These are phyloP conservation scores for Umbelopsis sp. DNA, from an alignment of 192 early-diverging fungal species.

Conservation along the genomic window DNA sequence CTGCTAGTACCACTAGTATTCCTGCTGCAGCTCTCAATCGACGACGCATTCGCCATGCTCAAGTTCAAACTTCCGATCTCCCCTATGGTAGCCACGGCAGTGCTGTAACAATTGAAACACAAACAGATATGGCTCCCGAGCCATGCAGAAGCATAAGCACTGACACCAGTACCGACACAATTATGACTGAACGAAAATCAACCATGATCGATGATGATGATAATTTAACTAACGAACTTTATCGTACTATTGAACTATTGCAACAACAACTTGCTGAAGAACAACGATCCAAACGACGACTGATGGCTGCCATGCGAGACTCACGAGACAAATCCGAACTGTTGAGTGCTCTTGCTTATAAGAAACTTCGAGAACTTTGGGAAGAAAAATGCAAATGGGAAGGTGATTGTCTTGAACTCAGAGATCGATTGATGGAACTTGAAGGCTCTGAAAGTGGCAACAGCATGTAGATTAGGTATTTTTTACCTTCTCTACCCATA, in stretches of 20 bases:
- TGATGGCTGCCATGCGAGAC: conserved; percentile 45
- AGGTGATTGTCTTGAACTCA: conserved; percentile 33
- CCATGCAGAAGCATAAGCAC: background rate
- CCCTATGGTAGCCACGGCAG: background rate
- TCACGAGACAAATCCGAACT: conserved; percentile 52
- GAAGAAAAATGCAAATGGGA: conserved; percentile 42
- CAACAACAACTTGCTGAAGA: conserved; percentile 22
- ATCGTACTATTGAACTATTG: conserved; percentile 16
- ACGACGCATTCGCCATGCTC: conserved; percentile 27
- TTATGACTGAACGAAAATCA: background rate
- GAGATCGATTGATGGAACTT: conserved; percentile 20
- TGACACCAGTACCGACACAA: background rate
- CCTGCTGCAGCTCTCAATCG: conserved; percentile 13
- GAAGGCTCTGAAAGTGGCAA: conserved; percentile 2
- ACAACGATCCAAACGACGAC: conserved; percentile 29
- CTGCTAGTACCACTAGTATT: background rate
- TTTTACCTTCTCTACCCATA: too few species aligned
- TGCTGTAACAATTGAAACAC: conserved; percentile 4
- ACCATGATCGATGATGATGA: background rate
- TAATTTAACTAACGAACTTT: conserved; percentile 3
- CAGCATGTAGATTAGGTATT: too few species aligned
- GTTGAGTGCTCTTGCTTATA: conserved; percentile 52
- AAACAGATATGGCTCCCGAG: background rate
- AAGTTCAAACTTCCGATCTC: conserved; percentile 31
- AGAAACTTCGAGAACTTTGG: conserved; percentile 53